phyloP scores from a whole-genome alignment of 176 grass and related monocot genomes.

The Poa annua region DNA sequence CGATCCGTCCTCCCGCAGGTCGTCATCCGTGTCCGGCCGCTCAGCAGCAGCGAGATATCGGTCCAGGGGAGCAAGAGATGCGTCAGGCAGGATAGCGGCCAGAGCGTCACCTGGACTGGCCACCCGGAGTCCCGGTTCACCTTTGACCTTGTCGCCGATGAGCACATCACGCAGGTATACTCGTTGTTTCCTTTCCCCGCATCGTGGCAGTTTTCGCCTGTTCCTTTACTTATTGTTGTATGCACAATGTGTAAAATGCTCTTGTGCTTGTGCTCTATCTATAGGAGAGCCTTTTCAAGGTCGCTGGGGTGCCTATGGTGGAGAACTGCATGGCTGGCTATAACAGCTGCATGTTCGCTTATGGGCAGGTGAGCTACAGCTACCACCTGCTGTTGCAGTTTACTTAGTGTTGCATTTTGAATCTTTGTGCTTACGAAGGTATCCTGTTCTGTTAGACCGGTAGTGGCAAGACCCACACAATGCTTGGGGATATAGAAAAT shows the following conservation, averaged over 20 bases:
- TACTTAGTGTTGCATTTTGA: slow-evolving; percentile 19
- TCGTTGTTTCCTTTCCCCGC: neutral
- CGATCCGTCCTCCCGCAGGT: slow-evolving; percentile 46
- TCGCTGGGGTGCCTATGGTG: slow-evolving; percentile 94
- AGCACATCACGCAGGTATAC: slow-evolving; percentile 82
- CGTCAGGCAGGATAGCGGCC: slow-evolving; percentile 75
- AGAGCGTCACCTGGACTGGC: slow-evolving; percentile 81
- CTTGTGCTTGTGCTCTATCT: neutral
- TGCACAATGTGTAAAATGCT: neutral
- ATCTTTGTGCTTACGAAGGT: neutral
- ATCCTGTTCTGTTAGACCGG: slow-evolving; percentile 70
- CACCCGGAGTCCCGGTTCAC: slow-evolving; percentile 96
- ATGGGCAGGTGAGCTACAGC: slow-evolving; percentile 74
- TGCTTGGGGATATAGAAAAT: slow-evolving; percentile 96
- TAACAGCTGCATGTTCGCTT: slow-evolving; percentile 98
- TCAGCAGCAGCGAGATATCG: slow-evolving; percentile 80
- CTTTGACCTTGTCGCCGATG: slow-evolving; percentile 93
- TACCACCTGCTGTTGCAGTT: neutral
- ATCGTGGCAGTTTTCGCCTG: neutral
- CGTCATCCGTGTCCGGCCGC: slow-evolving; percentile 80
- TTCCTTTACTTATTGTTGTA: neutral
- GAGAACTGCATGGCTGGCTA: slow-evolving; percentile 94
- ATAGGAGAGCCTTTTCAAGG: slow-evolving; percentile 88
- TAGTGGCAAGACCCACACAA: slow-evolving; percentile 97
- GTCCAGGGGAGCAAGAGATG: slow-evolving; percentile 73